These are phyloP conservation scores for Phytopythium chamaehyphon DNA, from an alignment of 352 stramenopile genomes.

Conservation along the genomic window DNA sequence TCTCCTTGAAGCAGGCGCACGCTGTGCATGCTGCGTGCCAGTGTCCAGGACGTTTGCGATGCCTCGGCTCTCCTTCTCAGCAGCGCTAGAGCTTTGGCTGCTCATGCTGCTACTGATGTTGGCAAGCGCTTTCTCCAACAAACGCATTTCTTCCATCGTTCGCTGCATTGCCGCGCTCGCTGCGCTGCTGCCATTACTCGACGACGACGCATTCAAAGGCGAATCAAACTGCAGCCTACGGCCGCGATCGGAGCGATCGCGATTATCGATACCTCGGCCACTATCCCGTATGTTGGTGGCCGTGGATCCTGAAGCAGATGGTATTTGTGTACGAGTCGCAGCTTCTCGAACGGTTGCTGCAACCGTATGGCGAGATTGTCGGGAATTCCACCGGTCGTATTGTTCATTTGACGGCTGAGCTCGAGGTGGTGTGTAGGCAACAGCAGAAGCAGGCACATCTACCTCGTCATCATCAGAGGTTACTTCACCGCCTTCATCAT, in stretches of 20 bases:
- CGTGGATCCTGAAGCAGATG: no score
- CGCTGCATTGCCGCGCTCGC: constrained; percentile 34
- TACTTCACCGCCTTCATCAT: no score
- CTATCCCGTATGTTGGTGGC: no score
- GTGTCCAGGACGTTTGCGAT: not conserved
- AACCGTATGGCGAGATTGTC: not conserved
- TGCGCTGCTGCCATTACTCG: constrained; percentile 39
- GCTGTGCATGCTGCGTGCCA: not conserved
- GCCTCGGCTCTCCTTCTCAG: not conserved
- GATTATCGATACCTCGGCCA: no score
- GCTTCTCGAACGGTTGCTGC: not conserved
- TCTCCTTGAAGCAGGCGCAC: not conserved
- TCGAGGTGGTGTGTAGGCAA: no score
- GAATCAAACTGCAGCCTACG: constrained; percentile 12
- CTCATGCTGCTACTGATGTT: constrained; percentile 63
- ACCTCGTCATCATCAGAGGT: not conserved
- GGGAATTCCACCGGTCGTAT: constrained; percentile 4
- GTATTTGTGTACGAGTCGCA: not conserved
- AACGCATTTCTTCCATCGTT: constrained; percentile 58
- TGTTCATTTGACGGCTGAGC: not conserved
- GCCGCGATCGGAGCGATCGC: not conserved
- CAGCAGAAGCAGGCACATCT: not conserved
- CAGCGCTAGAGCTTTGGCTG: constrained; percentile 15
- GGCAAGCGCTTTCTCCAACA: constrained; percentile 61
- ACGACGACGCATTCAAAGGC: constrained; percentile 12